These are phyloP conservation scores for Dactylellina leptospora DNA, from an alignment of 2,329 filamentous ascomycete genomes.

Conservation along the genomic window DNA sequence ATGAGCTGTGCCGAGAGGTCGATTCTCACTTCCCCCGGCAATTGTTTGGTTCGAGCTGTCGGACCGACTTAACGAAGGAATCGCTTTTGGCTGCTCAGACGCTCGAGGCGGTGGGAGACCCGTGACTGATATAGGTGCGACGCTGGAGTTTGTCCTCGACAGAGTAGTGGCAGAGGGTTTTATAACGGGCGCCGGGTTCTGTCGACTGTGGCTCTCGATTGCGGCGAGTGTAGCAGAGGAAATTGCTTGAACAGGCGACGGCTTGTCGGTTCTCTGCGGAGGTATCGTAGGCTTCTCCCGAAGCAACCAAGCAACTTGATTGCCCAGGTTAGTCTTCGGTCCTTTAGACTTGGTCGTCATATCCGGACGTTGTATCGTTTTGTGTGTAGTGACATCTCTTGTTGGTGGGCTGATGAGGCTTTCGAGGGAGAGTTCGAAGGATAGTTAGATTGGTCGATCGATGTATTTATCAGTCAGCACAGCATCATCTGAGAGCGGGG, in stretches of 20 bases:
- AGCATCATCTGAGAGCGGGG: too few species aligned
- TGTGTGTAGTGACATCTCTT: conserved; percentile 34
- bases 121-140: neutral
- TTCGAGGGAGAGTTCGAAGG: too few species aligned
- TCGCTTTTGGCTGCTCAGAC: conserved; percentile 7
- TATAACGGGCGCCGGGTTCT: conserved; percentile 4
- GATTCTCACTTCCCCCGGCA: too few species aligned
- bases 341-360: conserved; percentile 50
- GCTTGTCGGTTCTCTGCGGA: conserved; percentile 29
- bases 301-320: conserved; percentile 53
- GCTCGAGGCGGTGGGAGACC: conserved; percentile 2
- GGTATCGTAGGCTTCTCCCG: conserved; percentile 50
- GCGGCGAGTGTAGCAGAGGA: conserved; percentile 39
- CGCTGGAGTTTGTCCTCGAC: conserved; percentile 10
- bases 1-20: conserved; percentile 10
- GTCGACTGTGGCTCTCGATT: conserved; percentile 33
- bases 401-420: conserved; percentile 1
- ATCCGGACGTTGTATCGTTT: conserved; percentile 15
- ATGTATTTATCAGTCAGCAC: too few species aligned
- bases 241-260: conserved; percentile 21
- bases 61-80: conserved; percentile 1
- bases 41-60: conserved; percentile 7
- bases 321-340: conserved; percentile 52
- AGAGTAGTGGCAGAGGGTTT: neutral
- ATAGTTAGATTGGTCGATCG: too few species aligned